A percentile compares a stretch with the other conserved stretches of the same genome.
These are phyloP conservation scores for Mallotus repandus DNA, from an alignment of 441 rosid genomes.

Conservation along the genomic window DNA sequence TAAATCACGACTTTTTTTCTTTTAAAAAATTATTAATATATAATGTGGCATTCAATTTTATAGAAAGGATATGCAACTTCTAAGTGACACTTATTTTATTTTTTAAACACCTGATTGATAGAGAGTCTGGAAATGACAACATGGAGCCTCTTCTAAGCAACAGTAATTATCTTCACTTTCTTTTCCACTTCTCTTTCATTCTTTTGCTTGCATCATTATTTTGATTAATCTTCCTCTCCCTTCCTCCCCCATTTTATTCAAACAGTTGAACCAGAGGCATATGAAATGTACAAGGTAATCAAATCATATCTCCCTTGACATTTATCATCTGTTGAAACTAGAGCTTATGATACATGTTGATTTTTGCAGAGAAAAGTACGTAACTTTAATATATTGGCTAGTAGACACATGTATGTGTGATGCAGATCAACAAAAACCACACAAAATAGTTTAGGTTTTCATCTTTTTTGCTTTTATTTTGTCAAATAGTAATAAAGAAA, in stretches of 20 bases:
- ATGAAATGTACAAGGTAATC: slow-evolving; percentile 76
- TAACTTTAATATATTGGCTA: neutral
- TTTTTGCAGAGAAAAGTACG: neutral
- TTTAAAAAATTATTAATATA: neutral
- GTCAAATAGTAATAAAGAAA: neutral
- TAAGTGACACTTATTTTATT: slow-evolving; percentile 1
- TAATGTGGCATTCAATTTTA: neutral
- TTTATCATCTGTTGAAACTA: neutral
- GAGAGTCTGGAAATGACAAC: slow-evolving; percentile 67
- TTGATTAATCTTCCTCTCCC: slow-evolving; percentile 13
- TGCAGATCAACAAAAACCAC: neutral
- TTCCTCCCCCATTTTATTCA: slow-evolving; percentile 6
- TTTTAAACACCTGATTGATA: slow-evolving; percentile 31
- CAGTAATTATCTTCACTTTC: slow-evolving; percentile 45
- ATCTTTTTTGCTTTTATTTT: neutral
- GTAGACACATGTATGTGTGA: neutral
- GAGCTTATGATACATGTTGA: neutral
- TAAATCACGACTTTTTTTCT: neutral
- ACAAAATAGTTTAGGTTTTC: neutral
- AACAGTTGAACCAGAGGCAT: slow-evolving; percentile 68
- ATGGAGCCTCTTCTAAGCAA: slow-evolving; percentile 63
- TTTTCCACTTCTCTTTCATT: slow-evolving; percentile 8
- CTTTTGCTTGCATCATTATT: slow-evolving; percentile 18
- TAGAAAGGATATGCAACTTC: neutral
- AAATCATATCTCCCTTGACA: neutral